Base-by-base conservation (phyloP, 148 eudicot species). In the Agrostemma githago region DNA sequence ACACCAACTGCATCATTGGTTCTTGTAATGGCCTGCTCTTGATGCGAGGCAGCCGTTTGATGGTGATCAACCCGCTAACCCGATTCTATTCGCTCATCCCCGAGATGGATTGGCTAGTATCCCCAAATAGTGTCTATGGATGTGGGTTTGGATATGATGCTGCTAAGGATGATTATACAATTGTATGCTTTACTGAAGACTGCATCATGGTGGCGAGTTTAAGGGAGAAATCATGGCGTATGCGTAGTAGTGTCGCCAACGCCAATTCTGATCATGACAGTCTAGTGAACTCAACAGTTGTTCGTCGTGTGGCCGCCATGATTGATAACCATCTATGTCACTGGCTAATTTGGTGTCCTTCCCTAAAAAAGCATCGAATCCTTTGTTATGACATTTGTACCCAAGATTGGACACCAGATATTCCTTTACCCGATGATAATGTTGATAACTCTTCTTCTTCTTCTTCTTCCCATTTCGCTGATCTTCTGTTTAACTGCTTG, bases 1-100 rank as follows among this genome's bases (percentile, higher is more conserved):
- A n/a, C 3, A 8, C 3, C 0, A 1, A 9, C 1, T 17, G 5
- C n/a, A 9, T 72, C 5, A 0, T 59, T 6, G 75, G 54, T 5
- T 71, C 66, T 9, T 59, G 53, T 6, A 60, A 72, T 41, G 75
- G 75, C n/a, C 41, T 72, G 20, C 34, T 72, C 1, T 41, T 60
- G 5, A 12, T 48, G 5, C n/a, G 58, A 10, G n/a, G 9, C 39
- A 0, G 3, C 2, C 0, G 21, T 8, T 51, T 71, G 0, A 6
- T 71, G 62, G 16, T 71, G 46, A 15, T 40, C 0, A 71, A 71
- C 46, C 74, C 64, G 5, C 16, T 6, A 37, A 71, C 63, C 14
- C 5, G 48, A 2, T 54, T 58, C 4, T 71, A 54, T 40, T 15
- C 20, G 19, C 11, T 53, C 6, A 39, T 71, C 1, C 12, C 60